These are phyloP conservation scores for Quercus bicolor DNA, from an alignment of 306 rosid genomes.

Conservation along the genomic window DNA sequence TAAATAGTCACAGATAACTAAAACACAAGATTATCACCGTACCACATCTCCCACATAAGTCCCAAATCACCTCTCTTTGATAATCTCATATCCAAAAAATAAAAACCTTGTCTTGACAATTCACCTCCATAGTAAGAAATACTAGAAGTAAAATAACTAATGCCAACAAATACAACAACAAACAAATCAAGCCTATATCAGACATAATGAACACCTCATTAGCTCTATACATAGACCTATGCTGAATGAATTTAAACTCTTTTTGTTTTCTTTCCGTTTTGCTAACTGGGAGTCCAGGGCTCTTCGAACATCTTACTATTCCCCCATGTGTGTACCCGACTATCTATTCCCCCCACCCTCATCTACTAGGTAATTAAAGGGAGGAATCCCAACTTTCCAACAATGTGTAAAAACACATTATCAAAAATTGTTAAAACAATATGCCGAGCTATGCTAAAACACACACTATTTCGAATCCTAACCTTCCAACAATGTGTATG, in stretches of 20 bases:
- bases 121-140: not conserved
- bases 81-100: not conserved
- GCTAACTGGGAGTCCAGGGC: no score
- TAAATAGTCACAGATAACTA: not conserved
- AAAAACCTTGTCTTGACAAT: not conserved
- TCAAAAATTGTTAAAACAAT: not conserved
- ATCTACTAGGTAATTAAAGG: no score
- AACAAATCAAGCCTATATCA: not conserved
- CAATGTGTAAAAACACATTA: no score
- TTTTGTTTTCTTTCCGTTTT: no score
- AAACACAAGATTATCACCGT: not conserved
- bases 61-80: not conserved
- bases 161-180: not conserved
- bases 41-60: not conserved
- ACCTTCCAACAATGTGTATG: no score
- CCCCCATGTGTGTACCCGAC: no score
- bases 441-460: not conserved
- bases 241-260: not conserved
- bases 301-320: no score
- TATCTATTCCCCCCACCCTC: no score
- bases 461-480: not conserved
- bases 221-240: not conserved
- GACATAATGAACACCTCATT: not conserved
- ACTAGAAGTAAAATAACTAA: not conserved
- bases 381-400: no score